Base-by-base conservation (phyloP, 352 stramenopile genomes). In the Phytopythium vexans region DNA sequence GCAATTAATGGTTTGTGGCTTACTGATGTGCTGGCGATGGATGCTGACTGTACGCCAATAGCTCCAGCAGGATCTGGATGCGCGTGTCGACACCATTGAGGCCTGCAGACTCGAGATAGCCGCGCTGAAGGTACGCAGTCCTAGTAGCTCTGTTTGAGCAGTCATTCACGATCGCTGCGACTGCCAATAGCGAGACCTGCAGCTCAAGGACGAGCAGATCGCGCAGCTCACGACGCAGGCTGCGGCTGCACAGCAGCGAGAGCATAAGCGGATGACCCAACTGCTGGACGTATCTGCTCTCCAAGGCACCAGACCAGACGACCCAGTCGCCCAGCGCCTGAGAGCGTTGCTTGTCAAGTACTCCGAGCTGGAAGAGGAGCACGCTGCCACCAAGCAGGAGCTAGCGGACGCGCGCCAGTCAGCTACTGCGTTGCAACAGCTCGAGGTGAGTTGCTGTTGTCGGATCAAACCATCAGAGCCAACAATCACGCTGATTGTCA, bases 41-140 rank as follows among this genome's bases (percentile, higher is more conserved):
- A 33, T 35, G 6, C 10, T 50, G 21, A 39, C 9, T 34, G 14
- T 21, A 7, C 31, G 37, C 8, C 6, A 11, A 6, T 44, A 93
- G 81, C 58, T 94, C 37, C 72, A 89, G 46, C 51, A 44, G 27
- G 84, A 94, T 12, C 16, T 82, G 35, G 82, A 89, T 3, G 67
- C 58, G 27, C 70, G 74, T 4, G 63, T 78, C 40, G 64, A 59
- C 14, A 77, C 78, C 6, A 77, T 94, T 11, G 69, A 81, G 43
- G 70, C 49, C 12, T 94, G 84, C 44, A 80, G 82, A 0, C 55
- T 70, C 10, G 76, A 92, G 44, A 74, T 94, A 32, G 68, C 89
- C 7, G 59, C 68, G 2, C 61, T 86, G 9, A 68, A 70, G 48
- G 82, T 93, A 47, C 53, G 61, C 33, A 34, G 12, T 36, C 1